Conservation (phyloP, 2,329 filamentous ascomycete genomes). For the Phialophora expanda region DNA sequence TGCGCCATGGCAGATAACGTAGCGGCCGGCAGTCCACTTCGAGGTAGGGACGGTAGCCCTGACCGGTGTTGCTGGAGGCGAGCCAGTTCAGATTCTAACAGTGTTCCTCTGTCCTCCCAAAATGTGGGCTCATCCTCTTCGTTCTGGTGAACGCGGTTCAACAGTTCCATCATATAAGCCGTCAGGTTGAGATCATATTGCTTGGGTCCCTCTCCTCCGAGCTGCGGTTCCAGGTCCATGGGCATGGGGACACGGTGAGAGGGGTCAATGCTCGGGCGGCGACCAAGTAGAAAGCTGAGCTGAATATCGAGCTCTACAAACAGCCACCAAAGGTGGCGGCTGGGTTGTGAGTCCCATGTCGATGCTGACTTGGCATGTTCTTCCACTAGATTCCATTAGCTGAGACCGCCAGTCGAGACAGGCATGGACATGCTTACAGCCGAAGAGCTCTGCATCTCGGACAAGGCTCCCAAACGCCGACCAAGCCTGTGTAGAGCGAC, state of each 20-base stretch:
- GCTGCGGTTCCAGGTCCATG: background rate
- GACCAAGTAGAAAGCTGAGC: slow-evolving; percentile 34
- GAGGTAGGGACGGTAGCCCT: slow-evolving; percentile 22
- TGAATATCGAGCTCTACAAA: slow-evolving; percentile 30
- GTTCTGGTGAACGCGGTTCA: slow-evolving; percentile 16
- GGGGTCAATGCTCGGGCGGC: slow-evolving; percentile 23
- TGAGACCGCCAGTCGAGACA: background rate
- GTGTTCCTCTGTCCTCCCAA: slow-evolving; percentile 8
- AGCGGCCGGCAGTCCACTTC: slow-evolving; percentile 16
- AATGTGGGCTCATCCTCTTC: background rate
- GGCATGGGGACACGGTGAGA: slow-evolving; percentile 18
- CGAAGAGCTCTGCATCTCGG: slow-evolving; percentile 28
- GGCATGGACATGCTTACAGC: slow-evolving; percentile 22
- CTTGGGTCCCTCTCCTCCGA: slow-evolving; percentile 17
- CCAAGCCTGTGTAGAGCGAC: slow-evolving; percentile 31
- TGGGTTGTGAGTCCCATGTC: slow-evolving; percentile 9
- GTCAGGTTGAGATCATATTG: slow-evolving; percentile 23
- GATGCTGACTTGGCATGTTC: background rate
- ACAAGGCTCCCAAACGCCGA: slow-evolving; percentile 25
- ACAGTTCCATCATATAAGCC: slow-evolving; percentile 23
- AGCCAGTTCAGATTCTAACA: slow-evolving; percentile 16
- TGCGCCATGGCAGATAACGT: slow-evolving; percentile 20
- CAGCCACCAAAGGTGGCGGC: slow-evolving; percentile 34
- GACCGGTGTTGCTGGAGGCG: slow-evolving; percentile 23
- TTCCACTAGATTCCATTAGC: background rate